Percentiles rank a stretch among this genome's conserved stretches.
These are phyloP conservation scores for Camillea tinctor DNA, from an alignment of 2,329 filamentous ascomycete species.

Conservation along the genomic window DNA sequence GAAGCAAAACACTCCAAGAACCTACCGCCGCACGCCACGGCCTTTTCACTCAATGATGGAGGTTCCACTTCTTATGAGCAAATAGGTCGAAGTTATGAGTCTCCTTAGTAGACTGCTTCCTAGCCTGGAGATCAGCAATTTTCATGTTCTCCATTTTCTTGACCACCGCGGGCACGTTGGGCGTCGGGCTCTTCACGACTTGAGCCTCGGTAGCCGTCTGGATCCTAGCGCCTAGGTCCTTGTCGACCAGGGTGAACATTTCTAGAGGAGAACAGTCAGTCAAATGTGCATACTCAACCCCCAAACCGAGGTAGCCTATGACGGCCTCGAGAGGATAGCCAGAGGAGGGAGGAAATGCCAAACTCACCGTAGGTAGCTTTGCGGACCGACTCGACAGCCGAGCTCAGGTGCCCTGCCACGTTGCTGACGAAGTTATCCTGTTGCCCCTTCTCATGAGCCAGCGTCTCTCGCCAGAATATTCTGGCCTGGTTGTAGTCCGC, in stretches of 20 bases:
- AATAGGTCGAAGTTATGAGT: conserved; percentile 18
- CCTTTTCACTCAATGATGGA: neutral
- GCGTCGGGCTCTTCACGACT: neutral
- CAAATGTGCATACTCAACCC: neutral
- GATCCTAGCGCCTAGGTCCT: conserved; percentile 50
- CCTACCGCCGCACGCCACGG: no score
- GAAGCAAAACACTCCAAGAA: no score
- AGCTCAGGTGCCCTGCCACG: conserved; percentile 53
- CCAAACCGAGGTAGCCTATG: no score
- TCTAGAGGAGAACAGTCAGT: conserved; percentile 47
- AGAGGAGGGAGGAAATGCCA: neutral
- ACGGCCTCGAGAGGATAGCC: neutral
- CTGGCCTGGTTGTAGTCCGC: conserved; percentile 42
- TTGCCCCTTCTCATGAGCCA: conserved; percentile 44
- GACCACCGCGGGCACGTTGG: neutral
- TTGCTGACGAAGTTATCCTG: conserved; percentile 61
- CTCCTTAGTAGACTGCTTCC: conserved; percentile 6
- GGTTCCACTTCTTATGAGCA: conserved; percentile 15
- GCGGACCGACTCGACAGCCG: conserved; percentile 29
- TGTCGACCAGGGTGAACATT: conserved; percentile 57
- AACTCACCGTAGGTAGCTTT: conserved; percentile 15
- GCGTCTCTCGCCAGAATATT: conserved; percentile 46
- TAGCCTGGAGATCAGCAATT: conserved; percentile 12
- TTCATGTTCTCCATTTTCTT: conserved; percentile 12
- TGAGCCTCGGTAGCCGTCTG: conserved; percentile 47